Percentiles rank a stretch among this genome's conserved stretches.
Conservation (phyloP, 129 eudicot genomes). For the Artemisia argyi region DNA sequence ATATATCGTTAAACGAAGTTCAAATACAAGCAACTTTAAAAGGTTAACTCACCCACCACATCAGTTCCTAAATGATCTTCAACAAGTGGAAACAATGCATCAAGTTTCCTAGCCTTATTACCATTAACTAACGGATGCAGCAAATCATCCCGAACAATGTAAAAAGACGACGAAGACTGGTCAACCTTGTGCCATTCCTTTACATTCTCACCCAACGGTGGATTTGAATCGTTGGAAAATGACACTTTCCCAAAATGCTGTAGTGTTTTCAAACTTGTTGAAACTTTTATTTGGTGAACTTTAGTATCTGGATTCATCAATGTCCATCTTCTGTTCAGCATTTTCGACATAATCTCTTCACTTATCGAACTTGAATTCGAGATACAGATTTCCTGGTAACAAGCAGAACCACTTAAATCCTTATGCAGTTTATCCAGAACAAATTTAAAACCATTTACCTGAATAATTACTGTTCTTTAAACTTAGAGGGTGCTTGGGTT, state of each 20-base stretch:
- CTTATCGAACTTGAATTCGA: constrained; percentile 15
- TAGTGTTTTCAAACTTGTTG: constrained; percentile 19
- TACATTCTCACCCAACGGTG: constrained; percentile 55
- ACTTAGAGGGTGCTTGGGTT: no score
- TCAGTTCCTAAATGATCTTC: constrained; percentile 79
- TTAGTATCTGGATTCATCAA: constrained; percentile 67
- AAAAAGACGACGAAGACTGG: constrained; percentile 74
- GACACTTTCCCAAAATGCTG: constrained; percentile 13
- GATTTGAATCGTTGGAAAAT: constrained; percentile 51
- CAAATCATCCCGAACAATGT: constrained; percentile 91
- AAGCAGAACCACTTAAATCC: neutral
- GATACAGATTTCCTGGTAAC: constrained; percentile 41
- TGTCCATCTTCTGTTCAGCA: constrained; percentile 75
- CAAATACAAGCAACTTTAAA: neutral
- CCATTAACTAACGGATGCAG: constrained; percentile 93
- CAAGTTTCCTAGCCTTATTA: constrained; percentile 92
- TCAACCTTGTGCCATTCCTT: constrained; percentile 24
- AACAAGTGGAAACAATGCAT: constrained; percentile 82
- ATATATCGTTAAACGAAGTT: neutral
- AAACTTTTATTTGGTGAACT: constrained; percentile 62
- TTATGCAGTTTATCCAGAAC: neutral
- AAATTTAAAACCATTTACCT: neutral
- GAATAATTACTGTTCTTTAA: no score
- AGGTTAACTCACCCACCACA: constrained; percentile 53
- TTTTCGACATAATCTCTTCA: constrained; percentile 44